Conservation (phyloP, 768 basidiomycete genomes). For the Tephrocybe sp. region DNA sequence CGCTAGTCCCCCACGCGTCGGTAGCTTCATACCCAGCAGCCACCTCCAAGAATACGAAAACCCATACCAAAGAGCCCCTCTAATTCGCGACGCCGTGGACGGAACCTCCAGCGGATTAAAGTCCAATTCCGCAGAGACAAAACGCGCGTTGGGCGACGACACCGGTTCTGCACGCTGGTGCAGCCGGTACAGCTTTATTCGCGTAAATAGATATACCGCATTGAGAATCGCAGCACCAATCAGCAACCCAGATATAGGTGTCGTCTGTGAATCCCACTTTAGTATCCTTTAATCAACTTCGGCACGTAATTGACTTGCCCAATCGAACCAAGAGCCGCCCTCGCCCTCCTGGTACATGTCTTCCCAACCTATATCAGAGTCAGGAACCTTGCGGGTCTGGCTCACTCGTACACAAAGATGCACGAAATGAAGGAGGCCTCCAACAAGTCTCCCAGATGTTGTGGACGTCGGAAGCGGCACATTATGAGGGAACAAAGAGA, state of each 20-base stretch:
- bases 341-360: constrained; percentile 71
- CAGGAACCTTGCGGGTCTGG: constrained; percentile 53
- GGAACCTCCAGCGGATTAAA: constrained; percentile 43
- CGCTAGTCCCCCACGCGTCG: constrained; percentile 33
- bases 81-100: constrained; percentile 44
- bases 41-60: constrained; percentile 65
- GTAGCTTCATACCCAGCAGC: constrained; percentile 60
- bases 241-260: constrained; percentile 59
- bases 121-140: constrained; percentile 56
- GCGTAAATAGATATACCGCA: constrained; percentile 67
- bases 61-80: constrained; percentile 46
- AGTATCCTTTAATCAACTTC: background rate
- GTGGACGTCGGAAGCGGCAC: constrained; percentile 68
- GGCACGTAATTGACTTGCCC: constrained; percentile 47
- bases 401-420: constrained; percentile 67
- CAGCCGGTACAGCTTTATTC: constrained; percentile 68
- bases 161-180: constrained; percentile 63
- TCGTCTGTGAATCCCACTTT: constrained; percentile 41
- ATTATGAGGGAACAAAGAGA: constrained; percentile 83
- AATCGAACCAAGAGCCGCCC: constrained; percentile 73
- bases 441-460: constrained; percentile 66
- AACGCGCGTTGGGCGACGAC: constrained; percentile 67
- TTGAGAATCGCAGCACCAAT: constrained; percentile 57
- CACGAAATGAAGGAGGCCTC: constrained; percentile 62
- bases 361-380: constrained; percentile 78